These are phyloP conservation scores for Hypomontagnella monticulosa DNA, from an alignment of 495 filamentous ascomycete genomes.

Conservation along the genomic window DNA sequence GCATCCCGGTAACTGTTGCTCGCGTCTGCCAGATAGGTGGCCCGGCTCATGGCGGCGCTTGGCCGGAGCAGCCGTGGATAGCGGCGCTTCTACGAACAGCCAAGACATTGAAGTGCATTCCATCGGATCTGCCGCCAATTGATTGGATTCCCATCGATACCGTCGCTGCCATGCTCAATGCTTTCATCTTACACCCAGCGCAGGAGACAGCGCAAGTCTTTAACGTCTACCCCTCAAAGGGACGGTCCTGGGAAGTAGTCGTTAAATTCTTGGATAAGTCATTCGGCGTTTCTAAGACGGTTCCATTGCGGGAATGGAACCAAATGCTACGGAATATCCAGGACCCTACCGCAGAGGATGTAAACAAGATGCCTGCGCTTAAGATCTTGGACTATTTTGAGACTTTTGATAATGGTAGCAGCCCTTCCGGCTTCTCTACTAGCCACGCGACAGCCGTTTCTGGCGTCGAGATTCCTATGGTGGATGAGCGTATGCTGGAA, in stretches of 20 bases:
- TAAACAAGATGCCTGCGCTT: no score
- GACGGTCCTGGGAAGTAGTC: conserved; percentile 9
- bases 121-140: background rate
- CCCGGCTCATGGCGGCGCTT: conserved; percentile 25
- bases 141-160: conserved; percentile 49
- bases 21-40: conserved; percentile 45
- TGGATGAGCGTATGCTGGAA: no score
- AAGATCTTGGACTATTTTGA: no score
- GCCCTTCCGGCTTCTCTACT: no score
- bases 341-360: no score
- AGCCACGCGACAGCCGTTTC: no score
- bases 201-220: conserved; percentile 1
- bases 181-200: conserved; percentile 21
- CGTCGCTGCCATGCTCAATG: conserved; percentile 31
- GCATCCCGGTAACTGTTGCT: conserved; percentile 34
- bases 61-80: conserved; percentile 44
- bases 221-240: conserved; percentile 1
- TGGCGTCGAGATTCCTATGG: no score
- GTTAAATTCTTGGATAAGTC: background rate
- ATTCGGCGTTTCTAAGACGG: no score
- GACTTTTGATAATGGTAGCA: no score
- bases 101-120: conserved; percentile 23
- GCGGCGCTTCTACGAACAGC: conserved; percentile 35
- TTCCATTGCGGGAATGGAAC: no score
- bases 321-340: no score